phyloP scores from a whole-genome alignment of 805 yeast species.

The Saccharomycodes ludwigii region DNA sequence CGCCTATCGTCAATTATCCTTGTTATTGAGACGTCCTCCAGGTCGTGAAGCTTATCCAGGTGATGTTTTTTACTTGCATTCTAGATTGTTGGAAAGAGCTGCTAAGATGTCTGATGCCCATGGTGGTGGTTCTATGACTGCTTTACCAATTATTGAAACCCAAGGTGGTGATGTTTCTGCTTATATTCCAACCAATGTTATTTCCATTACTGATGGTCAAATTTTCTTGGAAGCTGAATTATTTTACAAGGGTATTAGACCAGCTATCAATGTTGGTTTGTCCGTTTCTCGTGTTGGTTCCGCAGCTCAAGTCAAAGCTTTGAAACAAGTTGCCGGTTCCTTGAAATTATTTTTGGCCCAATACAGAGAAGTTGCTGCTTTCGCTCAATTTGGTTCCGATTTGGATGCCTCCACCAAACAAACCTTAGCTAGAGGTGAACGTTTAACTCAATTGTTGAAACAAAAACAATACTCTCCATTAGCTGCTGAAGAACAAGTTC shows the following conservation, averaged over 20 bases:
- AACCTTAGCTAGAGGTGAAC: slow-evolving; percentile 99
- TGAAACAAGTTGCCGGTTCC: slow-evolving; percentile 99
- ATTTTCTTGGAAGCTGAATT: slow-evolving; percentile 98
- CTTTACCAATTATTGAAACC: slow-evolving; percentile 93
- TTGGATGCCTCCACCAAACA: slow-evolving; percentile 99
- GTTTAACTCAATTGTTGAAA: slow-evolving; percentile 96
- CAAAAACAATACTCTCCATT: slow-evolving; percentile 96
- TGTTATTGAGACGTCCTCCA: slow-evolving; percentile 93
- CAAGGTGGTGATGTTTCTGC: slow-evolving; percentile 99
- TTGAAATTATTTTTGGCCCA: slow-evolving; percentile 99
- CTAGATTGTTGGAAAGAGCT: slow-evolving; percentile 92
- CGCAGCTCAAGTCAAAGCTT: slow-evolving; percentile 99
- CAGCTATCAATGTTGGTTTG: slow-evolving; percentile 99
- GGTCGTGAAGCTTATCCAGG: slow-evolving; percentile 97
- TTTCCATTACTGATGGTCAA: slow-evolving; percentile 96
- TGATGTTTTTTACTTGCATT: slow-evolving; percentile 93
- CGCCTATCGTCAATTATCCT: slow-evolving; percentile 98
- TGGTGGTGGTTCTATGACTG: slow-evolving; percentile 93
- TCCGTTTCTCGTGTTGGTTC: slow-evolving; percentile 99
- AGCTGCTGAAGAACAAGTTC: slow-evolving; percentile 98
- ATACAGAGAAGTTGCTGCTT: slow-evolving; percentile 99
- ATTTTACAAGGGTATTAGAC: slow-evolving; percentile 99
- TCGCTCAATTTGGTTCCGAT: slow-evolving; percentile 99
- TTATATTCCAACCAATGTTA: slow-evolving; percentile 94
- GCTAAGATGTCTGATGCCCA: slow-evolving; percentile 85